Percentiles rank a stretch among this genome's conserved stretches.
phyloP scores from a whole-genome alignment of 2,329 filamentous ascomycete genomes.

The Diaporthe batatas region DNA sequence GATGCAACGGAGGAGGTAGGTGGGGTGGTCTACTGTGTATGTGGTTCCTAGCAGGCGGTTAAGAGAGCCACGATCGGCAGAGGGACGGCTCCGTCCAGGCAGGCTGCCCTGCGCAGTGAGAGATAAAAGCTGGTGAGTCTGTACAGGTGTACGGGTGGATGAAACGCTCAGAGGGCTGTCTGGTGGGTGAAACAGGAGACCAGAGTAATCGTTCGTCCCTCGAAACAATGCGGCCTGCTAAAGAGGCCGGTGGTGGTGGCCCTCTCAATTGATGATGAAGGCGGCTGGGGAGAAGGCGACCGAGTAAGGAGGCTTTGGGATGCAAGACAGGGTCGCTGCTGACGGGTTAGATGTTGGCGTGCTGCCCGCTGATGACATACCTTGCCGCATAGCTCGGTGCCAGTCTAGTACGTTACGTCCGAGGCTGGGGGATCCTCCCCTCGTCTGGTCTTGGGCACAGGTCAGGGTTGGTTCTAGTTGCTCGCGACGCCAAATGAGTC shows the following conservation, averaged over 20 bases:
- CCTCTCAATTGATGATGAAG: conserved; percentile 5
- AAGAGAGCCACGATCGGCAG: conserved; percentile 31
- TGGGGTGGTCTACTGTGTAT: conserved; percentile 8
- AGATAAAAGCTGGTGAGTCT: conserved; percentile 1
- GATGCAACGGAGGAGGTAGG: conserved; percentile 6
- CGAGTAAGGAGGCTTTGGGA: conserved; percentile 15
- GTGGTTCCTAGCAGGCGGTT: conserved; percentile 33
- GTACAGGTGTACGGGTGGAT: conserved; percentile 14
- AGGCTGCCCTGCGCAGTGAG: conserved; percentile 20
- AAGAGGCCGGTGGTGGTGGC: conserved; percentile 8
- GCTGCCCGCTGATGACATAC: conserved; percentile 29
- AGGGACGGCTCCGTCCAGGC: conserved; percentile 8
- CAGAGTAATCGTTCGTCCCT: conserved; percentile 17
- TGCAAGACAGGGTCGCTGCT: conserved; percentile 22
- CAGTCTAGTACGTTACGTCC: conserved; percentile 13
- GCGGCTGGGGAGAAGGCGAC: neutral
- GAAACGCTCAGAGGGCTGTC: conserved; percentile 19
- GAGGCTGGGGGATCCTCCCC: conserved; percentile 31
- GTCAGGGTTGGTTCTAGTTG: conserved; percentile 14
- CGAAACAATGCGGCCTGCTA: conserved; percentile 25
- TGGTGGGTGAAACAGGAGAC: conserved; percentile 26
- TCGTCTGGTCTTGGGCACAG: conserved; percentile 1
- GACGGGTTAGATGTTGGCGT: conserved; percentile 30
- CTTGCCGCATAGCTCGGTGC: conserved; percentile 7
- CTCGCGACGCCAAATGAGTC: conserved; percentile 29